A percentile compares a stretch with the other conserved stretches of the same genome.
These are phyloP conservation scores for Areca catechu DNA, from an alignment of 176 grass and related monocot species.

Conservation along the genomic window DNA sequence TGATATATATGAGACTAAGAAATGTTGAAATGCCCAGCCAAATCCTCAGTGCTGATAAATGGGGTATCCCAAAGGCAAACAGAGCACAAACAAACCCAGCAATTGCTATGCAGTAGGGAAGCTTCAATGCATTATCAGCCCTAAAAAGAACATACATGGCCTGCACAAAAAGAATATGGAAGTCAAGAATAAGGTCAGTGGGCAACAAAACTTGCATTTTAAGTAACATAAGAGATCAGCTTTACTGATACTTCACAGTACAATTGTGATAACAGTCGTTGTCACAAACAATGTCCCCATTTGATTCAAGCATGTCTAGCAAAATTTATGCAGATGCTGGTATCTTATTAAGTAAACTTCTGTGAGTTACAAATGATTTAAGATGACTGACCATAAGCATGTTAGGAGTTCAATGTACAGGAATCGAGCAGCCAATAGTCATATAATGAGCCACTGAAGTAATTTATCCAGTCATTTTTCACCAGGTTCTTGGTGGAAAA, in stretches of 20 bases:
- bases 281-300: too few species aligned
- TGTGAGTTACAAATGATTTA: too few species aligned
- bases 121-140: slow-evolving; percentile 65
- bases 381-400: too few species aligned
- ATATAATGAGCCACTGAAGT: too few species aligned
- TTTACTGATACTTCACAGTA: not conserved
- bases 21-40: slow-evolving; percentile 93
- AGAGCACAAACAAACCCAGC: slow-evolving; percentile 77
- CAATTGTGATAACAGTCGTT: too few species aligned
- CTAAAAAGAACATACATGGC: slow-evolving; percentile 71
- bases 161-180: slow-evolving; percentile 29
- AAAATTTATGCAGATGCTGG: too few species aligned
- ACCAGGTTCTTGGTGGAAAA: too few species aligned
- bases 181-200: slow-evolving; percentile 6
- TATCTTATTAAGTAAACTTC: too few species aligned
- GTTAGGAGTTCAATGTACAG: too few species aligned
- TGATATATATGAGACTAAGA: slow-evolving; percentile 81
- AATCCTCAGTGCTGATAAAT: slow-evolving; percentile 81
- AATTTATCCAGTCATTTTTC: too few species aligned
- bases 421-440: too few species aligned
- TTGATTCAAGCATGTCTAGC: too few species aligned
- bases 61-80: slow-evolving; percentile 87
- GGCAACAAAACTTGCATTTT: not conserved
- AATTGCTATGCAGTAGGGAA: slow-evolving; percentile 90
- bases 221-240: not conserved